Percentiles rank a stretch among this genome's conserved stretches.
phyloP scores from a whole-genome alignment of 2,329 filamentous ascomycete genomes.

The Scortechinia acanthostroma region DNA sequence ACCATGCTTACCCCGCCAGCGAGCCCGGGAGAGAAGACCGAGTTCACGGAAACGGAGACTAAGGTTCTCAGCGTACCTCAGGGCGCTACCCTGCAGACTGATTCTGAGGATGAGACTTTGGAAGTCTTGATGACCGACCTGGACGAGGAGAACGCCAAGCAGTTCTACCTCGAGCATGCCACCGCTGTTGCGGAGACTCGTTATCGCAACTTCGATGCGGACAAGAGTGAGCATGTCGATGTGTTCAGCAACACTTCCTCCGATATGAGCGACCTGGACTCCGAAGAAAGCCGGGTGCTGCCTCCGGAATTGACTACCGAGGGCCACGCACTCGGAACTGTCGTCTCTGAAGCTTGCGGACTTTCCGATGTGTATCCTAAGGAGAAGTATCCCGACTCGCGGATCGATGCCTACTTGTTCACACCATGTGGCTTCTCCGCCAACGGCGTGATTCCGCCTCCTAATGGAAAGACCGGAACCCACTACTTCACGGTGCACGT shows the following conservation, averaged over 20 bases:
- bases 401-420: conserved; percentile 93
- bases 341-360: conserved; percentile 84
- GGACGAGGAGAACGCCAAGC: conserved; percentile 57
- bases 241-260: conserved; percentile 73
- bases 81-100: conserved; percentile 18
- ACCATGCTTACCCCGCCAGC: conserved; percentile 64
- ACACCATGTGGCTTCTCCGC: conserved; percentile 94
- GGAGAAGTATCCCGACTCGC: conserved; percentile 81
- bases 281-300: conserved; percentile 45
- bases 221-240: conserved; percentile 52
- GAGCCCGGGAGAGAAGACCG: conserved; percentile 40
- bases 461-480: conserved; percentile 45
- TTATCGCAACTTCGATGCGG: conserved; percentile 26
- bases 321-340: conserved; percentile 84
- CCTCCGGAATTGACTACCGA: conserved; percentile 73
- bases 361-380: conserved; percentile 83
- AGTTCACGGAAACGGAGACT: conserved; percentile 16
- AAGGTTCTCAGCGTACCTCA: conserved; percentile 5
- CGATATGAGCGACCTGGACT: conserved; percentile 40
- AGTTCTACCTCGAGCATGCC: conserved; percentile 61
- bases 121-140: conserved; percentile 65
- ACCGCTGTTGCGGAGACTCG: conserved; percentile 71
- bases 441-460: conserved; percentile 86
- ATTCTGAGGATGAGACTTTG: conserved; percentile 37
- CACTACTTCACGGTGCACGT: conserved; percentile 99